Base-by-base conservation (phyloP, 345 rosid species). In the Cardamine occulta region DNA sequence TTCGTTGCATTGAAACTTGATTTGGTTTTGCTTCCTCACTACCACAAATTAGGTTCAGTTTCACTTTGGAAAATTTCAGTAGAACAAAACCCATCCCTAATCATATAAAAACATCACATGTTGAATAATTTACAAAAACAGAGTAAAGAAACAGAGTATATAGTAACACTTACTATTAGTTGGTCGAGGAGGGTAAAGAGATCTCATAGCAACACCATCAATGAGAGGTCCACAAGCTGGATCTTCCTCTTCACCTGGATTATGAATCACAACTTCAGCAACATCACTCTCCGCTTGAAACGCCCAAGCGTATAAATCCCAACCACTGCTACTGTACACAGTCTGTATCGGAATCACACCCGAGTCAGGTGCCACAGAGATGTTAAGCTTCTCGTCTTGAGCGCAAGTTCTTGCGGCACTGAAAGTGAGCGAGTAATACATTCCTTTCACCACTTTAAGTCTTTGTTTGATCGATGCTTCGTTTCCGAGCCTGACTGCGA, bases 351-450 rank as follows among this genome's bases (percentile, higher is more conserved):
- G 98, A 21, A 93, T 74, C 49, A 93, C 78, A 0, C 98, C 96
- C 23, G 79, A 88, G 18, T 93, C 91, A 0, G 94, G 91, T 0
- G 94, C 80, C 44, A 89, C 98, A 0, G 97, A 87, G 1, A 93
- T 79, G 59, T 91, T 91, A 7, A 91, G 75, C 4, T 79, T 76
- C 80, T 93, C 97, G 70, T 91, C 95, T 68, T 93, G 96, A 6
- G 97, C 96, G 35, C 96, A 91, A 1, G 97, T 93, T 9, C 98
- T 87, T 21, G 98, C 97, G 1, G 89, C 97, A 31, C 89, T 88
- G 73, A 94, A 91, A 0, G 98, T 88, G 64, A 94, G 37, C 0
- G 98, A 83, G 72, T 94, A 94, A 57, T 84, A 86, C 82, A 54
- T 80, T 49, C 91, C 91, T 64, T 82, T 84, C 4, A 66, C 77